Conservation (phyloP, 2,329 filamentous ascomycete species). For the Furcasterigmium furcatum region DNA sequence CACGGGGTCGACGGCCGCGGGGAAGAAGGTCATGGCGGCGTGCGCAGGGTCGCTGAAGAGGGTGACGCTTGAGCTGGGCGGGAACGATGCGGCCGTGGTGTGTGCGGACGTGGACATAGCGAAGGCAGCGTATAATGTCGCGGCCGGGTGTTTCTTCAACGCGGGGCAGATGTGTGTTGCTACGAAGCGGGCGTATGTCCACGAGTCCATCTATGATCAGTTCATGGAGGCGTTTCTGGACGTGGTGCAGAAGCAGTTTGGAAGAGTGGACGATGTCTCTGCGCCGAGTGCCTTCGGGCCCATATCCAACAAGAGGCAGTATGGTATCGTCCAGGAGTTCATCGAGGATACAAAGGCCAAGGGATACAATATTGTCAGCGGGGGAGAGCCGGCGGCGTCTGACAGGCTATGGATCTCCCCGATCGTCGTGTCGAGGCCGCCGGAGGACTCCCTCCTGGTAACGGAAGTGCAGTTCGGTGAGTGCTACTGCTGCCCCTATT, state of each 20-base stretch:
- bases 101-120: constrained; percentile 49
- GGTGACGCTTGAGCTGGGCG: constrained; percentile 50
- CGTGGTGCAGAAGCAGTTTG: background rate
- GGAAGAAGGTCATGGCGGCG: constrained; percentile 42
- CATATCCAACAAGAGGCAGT: constrained; percentile 63
- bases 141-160: constrained; percentile 45
- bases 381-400: constrained; percentile 2
- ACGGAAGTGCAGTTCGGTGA: constrained; percentile 44
- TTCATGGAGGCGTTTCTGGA: constrained; percentile 40
- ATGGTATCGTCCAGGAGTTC: constrained; percentile 51
- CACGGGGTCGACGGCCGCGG: constrained; percentile 52
- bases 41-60: constrained; percentile 50
- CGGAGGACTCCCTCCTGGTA: constrained; percentile 54
- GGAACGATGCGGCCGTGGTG: constrained; percentile 53
- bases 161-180: constrained; percentile 53
- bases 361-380: constrained; percentile 30
- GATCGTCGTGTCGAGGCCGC: constrained; percentile 57
- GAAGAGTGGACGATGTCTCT: background rate
- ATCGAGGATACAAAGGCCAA: constrained; percentile 18
- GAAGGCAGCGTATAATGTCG: constrained; percentile 35
- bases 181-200: constrained; percentile 58
- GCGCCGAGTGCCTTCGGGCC: constrained; percentile 44
- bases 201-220: constrained; percentile 54
- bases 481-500: background rate
- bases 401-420: constrained; percentile 54